phyloP scores from a whole-genome alignment of 176 grass and related monocot species.

The Saccharum spontaneum region DNA sequence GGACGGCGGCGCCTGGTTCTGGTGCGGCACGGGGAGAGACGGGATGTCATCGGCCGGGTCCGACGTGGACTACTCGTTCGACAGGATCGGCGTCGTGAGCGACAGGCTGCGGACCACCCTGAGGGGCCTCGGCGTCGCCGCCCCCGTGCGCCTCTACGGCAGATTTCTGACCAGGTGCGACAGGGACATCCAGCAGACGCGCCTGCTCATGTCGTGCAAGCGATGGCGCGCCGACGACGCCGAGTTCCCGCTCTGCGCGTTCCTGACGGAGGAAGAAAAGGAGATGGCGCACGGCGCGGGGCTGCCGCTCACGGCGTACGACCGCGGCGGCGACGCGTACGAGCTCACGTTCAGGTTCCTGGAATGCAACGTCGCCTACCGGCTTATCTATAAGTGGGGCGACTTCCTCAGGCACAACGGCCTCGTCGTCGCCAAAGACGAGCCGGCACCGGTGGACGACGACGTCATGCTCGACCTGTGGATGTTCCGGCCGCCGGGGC shows the following conservation, averaged over 20 bases:
- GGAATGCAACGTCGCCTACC: neutral
- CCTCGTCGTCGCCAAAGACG: neutral
- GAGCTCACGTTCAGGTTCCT: neutral
- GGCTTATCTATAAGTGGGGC: neutral
- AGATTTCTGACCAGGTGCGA: neutral
- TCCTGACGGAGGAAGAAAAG: neutral
- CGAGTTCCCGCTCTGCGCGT: neutral
- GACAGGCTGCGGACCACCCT: neutral
- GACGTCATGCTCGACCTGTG: conserved; percentile 8
- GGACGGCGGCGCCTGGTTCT: neutral
- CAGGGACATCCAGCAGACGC: neutral
- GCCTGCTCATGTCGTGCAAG: conserved; percentile 14
- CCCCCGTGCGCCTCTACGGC: neutral
- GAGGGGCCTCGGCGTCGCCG: neutral
- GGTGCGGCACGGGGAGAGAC: neutral
- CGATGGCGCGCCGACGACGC: neutral
- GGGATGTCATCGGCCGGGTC: neutral
- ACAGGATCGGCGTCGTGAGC: neutral
- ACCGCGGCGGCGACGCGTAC: neutral
- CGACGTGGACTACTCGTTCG: neutral
- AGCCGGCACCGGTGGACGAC: neutral
- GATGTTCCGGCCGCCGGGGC: neutral
- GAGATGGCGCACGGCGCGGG: neutral
- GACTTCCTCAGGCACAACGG: neutral
- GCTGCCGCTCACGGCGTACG: neutral